Evolutionary conservation across 1,284 basidiomycete species (phyloP).

Genomic region (Dichomitus squalens): DNA sequence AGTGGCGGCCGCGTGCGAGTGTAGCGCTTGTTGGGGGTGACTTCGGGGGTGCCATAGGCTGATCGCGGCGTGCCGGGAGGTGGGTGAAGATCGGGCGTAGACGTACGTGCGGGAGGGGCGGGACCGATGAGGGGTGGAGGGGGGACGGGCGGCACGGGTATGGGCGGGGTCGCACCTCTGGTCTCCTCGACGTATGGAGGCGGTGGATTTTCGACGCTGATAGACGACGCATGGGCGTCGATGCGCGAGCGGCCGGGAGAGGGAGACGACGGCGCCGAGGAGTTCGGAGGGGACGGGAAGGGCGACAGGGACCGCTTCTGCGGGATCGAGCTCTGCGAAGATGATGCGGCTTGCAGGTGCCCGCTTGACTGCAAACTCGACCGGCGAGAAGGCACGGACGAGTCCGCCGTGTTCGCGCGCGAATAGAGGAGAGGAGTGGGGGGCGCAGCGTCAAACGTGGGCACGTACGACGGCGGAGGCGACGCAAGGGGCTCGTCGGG

Average conservation of each 20-base stretch:
- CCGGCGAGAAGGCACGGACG: slow-evolving; percentile 13
- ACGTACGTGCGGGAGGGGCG: slow-evolving; percentile 4
- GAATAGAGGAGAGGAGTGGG: neutral
- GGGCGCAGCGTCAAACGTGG: slow-evolving; percentile 11
- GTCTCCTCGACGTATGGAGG: slow-evolving; percentile 25
- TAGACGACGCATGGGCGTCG: slow-evolving; percentile 19
- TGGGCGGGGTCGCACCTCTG: slow-evolving; percentile 12
- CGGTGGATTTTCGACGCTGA: slow-evolving; percentile 24
- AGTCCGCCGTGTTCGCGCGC: slow-evolving; percentile 7
- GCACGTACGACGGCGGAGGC: slow-evolving; percentile 21
- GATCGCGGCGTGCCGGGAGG: slow-evolving; percentile 17
- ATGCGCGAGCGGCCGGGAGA: slow-evolving; percentile 20
- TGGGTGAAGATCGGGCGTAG: slow-evolving; percentile 2
- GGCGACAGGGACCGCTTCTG: slow-evolving; percentile 23
- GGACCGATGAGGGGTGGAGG: slow-evolving; percentile 3
- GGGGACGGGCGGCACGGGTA: neutral
- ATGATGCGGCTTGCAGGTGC: slow-evolving; percentile 15
- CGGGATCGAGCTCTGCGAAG: slow-evolving; percentile 18
- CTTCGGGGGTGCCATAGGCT: slow-evolving; percentile 15
- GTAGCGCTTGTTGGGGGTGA: slow-evolving; percentile 14
- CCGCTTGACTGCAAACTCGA: slow-evolving; percentile 16
- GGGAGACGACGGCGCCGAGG: slow-evolving; percentile 20
- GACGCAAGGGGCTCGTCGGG: slow-evolving; percentile 22
- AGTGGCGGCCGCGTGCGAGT: slow-evolving; percentile 21
- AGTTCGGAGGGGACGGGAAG: slow-evolving; percentile 26